Evolutionary conservation across 352 stramenopile genomes (phyloP), one percentile per base, ranked within the genome.

Genomic region (Phytopythium sindhum): DNA sequence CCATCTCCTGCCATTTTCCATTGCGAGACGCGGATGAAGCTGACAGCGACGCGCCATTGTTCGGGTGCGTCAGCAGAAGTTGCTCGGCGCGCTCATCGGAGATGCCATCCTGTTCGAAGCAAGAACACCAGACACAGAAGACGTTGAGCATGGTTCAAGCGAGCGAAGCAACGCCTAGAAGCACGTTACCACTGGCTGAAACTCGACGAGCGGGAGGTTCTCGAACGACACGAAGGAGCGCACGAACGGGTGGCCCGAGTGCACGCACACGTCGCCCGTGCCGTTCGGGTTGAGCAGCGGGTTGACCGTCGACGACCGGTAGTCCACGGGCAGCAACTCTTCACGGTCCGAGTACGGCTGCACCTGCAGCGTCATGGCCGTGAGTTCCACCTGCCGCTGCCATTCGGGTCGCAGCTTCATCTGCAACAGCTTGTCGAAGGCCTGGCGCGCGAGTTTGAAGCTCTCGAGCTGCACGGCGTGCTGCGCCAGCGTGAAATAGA

Each of bases 201-300:
- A 99, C 70, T 99, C 93, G 28, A 99, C 93, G 4, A 99, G 81
- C 39, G 96, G 96, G 23, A 99, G 77, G 45, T 97, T 91, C 64
- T 99, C 96, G 62, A 98, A 99, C 26, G 93, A 98, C 26, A 98
- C 72, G 57, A 98, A 98, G 1, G 88, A 98, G 19, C 96, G 88
- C 21, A 98, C 73, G 66, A 99, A 99, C 17, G 90, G 93, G 63
- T 99, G 96, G 12, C 90, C 88, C 45, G 96, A 99, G 51, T 88
- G 95, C 9, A 96, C 82, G 63, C 95, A 98, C 7, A 93, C 84
- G 64, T 98, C 95, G 19, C 93, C 90, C 6, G 69, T 84, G 61
- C 81, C 77, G 55, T 92, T 92, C 23, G 89, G 80, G 51, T 97
- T 97, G n/a, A 98, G 70, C 24, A 98, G 73, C 5, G 91, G 88